Conservation (phyloP, 106 monocot species). For the Chionographis japonica region DNA sequence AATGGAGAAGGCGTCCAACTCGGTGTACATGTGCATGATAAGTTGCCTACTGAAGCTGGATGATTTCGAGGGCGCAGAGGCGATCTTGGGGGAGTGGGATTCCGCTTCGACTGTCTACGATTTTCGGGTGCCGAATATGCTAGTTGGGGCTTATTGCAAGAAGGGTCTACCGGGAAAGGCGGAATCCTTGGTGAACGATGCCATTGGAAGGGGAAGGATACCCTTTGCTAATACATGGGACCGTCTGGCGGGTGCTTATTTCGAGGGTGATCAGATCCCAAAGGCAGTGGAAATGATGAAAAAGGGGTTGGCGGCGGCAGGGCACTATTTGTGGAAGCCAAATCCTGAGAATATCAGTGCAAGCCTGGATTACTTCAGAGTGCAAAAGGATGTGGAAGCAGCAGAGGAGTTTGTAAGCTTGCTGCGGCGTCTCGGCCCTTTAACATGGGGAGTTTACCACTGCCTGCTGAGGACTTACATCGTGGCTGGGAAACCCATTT, state of each 20-base stretch:
- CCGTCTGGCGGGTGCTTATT: constrained; percentile 20
- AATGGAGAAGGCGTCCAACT: constrained; percentile 12
- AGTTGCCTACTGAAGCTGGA: constrained; percentile 25
- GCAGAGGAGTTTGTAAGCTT: constrained; percentile 24
- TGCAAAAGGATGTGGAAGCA: constrained; percentile 31
- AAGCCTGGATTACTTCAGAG: constrained; percentile 24
- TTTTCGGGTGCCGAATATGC: constrained; percentile 20
- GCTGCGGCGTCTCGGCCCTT: not conserved
- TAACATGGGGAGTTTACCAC: constrained; percentile 23
- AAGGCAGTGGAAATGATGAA: constrained; percentile 37
- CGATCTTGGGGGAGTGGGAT: constrained; percentile 32
- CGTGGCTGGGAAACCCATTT: constrained; percentile 13
- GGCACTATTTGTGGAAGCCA: constrained; percentile 19
- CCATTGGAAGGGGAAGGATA: constrained; percentile 13
- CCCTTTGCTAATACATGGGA: constrained; percentile 27
- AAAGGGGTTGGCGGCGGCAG: constrained; percentile 9
- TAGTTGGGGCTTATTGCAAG: constrained; percentile 32
- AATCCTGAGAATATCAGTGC: constrained; percentile 9
- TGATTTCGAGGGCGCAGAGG: constrained; percentile 36
- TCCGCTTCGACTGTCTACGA: constrained; percentile 12
- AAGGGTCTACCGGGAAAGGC: constrained; percentile 32
- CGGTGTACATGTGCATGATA: constrained; percentile 38
- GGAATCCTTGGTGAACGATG: constrained; percentile 16
- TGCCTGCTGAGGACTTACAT: constrained; percentile 9
- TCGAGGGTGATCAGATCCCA: constrained; percentile 9